These are phyloP conservation scores for Dittrichia graveolens DNA, from an alignment of 129 eudicot genomes.

Conservation along the genomic window DNA sequence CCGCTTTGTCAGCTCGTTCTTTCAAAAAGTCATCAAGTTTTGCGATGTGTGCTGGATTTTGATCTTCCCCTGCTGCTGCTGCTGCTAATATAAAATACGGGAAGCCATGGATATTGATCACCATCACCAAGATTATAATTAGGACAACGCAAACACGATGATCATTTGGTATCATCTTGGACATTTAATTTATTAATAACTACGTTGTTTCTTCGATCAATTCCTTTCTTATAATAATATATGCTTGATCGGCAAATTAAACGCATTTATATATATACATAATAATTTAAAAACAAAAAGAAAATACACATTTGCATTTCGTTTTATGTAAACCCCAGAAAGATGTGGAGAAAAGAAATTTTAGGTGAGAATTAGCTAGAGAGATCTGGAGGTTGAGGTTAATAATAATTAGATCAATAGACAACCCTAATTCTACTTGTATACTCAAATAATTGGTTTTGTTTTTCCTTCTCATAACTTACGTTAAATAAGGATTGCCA, in stretches of 20 bases:
- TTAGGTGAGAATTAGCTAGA: conserved; percentile 5
- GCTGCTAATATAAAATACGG: not conserved
- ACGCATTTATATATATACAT: too few species aligned
- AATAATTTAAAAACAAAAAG: not conserved
- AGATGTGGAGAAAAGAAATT: conserved; percentile 18
- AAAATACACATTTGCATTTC: too few species aligned
- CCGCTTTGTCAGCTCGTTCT: conserved; percentile 33
- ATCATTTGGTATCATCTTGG: conserved; percentile 10
- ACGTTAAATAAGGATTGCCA: too few species aligned
- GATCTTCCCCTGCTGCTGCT: conserved; percentile 20
- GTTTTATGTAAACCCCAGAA: conserved; percentile 14
- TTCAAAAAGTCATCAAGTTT: conserved; percentile 26
- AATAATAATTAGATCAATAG: too few species aligned
- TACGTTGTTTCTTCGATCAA: too few species aligned
- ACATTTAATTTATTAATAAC: not conserved
- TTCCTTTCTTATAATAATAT: too few species aligned
- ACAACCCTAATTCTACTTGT: too few species aligned
- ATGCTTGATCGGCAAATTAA: too few species aligned
- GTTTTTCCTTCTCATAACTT: too few species aligned
- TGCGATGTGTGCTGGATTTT: conserved; percentile 12
- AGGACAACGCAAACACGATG: conserved; percentile 13
- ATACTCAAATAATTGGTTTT: too few species aligned
- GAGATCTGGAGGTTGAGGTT: too few species aligned
- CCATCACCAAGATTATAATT: not conserved
- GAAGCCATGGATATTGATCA: not conserved